Base-by-base conservation (phyloP, 2,329 filamentous ascomycete genomes). In the Pseudomassariella vexata region DNA sequence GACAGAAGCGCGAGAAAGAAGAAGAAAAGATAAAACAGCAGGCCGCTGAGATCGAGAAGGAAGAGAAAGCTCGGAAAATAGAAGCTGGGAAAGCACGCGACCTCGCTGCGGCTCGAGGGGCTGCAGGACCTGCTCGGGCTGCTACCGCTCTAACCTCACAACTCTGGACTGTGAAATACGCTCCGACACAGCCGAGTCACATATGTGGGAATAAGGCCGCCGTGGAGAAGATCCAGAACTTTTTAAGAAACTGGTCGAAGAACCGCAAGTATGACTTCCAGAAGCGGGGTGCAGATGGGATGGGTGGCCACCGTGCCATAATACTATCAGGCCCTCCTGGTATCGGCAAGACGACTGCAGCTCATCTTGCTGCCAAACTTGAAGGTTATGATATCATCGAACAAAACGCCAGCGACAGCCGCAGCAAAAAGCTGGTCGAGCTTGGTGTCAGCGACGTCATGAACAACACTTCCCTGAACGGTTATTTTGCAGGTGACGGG, bases 261-360 rank as follows among this genome's bases (percentile, higher is more conserved):
- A 78, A 76, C 34, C 82, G 85, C 36, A 87, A 85, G 53, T 82
- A 77, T 38, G 70, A 83, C 31, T 98, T 98, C 59, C 82, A 88
- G 54, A 76, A 81, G 48, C 76, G 79, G 37, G 92, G 92, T 1
- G 72, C 83, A 8, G 89, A 96, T 57, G 92, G 89, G 2, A 81
- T 81, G 54, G 90, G 90, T 20, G 72, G 73, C 0, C 85, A 83
- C 48, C 81, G 92, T 42, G 86, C 90, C n/a, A 81, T 96, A 44
- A 94, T 96, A 55, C 82, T 98, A 34, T 89, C 94, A 45, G 92
- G 92, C 0, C 90, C 92, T 11, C 92, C 92, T 19, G 92, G 92
- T 12, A 95, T 98, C 44, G 92, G 92, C 46, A 98, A 98, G 63
- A 98, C 92, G 3, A 98, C 92, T 19, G 87, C 94, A 30, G 92